These are phyloP conservation scores for Leccinum glutinopallens DNA, from an alignment of 1,284 basidiomycete genomes.

Conservation along the genomic window DNA sequence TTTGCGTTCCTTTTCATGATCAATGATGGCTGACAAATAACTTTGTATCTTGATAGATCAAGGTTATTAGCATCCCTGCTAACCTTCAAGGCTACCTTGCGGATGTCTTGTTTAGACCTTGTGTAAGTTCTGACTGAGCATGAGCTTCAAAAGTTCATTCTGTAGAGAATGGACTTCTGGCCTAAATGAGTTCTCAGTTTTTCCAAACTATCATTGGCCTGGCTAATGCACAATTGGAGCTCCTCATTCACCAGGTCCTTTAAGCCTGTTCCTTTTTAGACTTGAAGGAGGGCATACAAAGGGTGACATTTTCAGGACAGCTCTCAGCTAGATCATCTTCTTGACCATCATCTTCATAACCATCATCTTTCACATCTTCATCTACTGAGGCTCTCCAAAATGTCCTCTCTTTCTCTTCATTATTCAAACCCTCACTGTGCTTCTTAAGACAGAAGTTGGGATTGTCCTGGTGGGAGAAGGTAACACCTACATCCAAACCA, in stretches of 20 bases:
- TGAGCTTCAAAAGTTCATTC: not conserved
- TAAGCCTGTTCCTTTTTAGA: not conserved
- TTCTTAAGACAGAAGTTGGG: not conserved
- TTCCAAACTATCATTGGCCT: not conserved
- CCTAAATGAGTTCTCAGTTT: not conserved
- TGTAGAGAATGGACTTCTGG: not conserved
- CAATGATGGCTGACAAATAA: too few species aligned
- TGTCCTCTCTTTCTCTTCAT: not conserved
- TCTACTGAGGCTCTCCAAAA: not conserved
- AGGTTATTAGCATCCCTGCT: not conserved
- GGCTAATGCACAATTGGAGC: not conserved
- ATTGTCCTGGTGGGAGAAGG: not conserved
- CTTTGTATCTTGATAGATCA: too few species aligned
- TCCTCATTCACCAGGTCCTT: not conserved
- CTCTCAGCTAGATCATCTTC: not conserved
- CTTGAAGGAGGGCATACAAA: not conserved
- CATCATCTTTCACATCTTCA: not conserved
- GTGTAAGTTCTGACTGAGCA: not conserved
- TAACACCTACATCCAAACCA: not conserved
- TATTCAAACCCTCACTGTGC: not conserved
- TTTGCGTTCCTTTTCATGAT: too few species aligned
- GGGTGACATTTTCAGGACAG: not conserved
- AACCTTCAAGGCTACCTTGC: not conserved
- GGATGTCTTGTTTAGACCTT: not conserved
- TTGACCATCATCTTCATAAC: not conserved